Conservation (phyloP, 306 rosid genomes). For the Sicyos baderoa region DNA sequence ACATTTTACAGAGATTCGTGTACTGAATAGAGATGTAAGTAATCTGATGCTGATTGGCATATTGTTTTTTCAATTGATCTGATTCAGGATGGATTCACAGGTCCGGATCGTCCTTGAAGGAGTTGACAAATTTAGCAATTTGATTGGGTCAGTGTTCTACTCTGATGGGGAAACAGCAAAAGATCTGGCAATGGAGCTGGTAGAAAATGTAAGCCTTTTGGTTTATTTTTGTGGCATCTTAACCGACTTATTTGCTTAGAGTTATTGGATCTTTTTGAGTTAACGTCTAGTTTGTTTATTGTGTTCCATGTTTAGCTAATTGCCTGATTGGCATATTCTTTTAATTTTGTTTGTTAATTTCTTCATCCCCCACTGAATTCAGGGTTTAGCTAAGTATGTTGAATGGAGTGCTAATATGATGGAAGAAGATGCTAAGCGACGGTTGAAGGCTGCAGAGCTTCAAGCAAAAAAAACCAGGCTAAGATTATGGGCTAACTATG, state of each 20-base stretch:
- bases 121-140: constrained; percentile 86
- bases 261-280: too few relatives aligned
- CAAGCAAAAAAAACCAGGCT: constrained; percentile 71
- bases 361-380: background rate
- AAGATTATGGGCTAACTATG: constrained; percentile 81
- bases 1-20: constrained; percentile 88
- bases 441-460: constrained; percentile 79
- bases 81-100: constrained; percentile 42
- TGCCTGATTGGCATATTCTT: background rate
- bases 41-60: constrained; percentile 13
- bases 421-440: constrained; percentile 91
- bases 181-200: constrained; percentile 89
- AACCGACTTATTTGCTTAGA: background rate
- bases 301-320: background rate
- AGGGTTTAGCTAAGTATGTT: constrained; percentile 87
- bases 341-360: background rate
- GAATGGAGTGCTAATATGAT: constrained; percentile 98
- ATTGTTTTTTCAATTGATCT: constrained; percentile 22
- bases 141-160: constrained; percentile 91
- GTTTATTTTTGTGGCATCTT: background rate
- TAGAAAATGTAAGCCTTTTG: constrained; percentile 57
- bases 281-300: background rate
- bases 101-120: constrained; percentile 94
- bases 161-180: constrained; percentile 90
- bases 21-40: constrained; percentile 73